Evolutionary conservation across 495 filamentous ascomycete species (phyloP), one percentile per base, ranked within the genome.

Genomic region (Beverwykella pulmonaria): DNA sequence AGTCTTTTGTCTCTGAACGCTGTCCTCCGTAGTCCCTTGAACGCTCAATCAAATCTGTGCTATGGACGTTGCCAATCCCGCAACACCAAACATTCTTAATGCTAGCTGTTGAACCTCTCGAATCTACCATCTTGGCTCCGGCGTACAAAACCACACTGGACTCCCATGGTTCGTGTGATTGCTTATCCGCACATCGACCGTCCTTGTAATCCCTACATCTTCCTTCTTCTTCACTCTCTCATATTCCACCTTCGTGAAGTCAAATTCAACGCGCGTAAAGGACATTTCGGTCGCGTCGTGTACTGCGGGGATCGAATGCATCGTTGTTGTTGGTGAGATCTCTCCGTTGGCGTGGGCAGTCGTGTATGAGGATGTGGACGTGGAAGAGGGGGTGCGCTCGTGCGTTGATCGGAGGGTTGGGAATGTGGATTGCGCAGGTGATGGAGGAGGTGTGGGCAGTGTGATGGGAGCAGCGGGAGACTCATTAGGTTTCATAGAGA

Each of bases 131-230:
- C 4, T 22, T 6, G 25, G 25, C 17, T 60, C 57, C 1, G 30
- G 57, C 6, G 1, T 60, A 20, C 25, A 22, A 34, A 6, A 60
- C 14, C 10, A 5, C 1, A 50, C 20, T 3, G 57, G 57, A 30
- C 26, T 41, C 5, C 57, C 57, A 22, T 15, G 57, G 22, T 60
- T 60, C 8, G 57, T 60, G 25, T 60, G 57, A 29, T 48, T 60
- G 2, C 39, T 49, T 1, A 60, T 22, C 44, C 57, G 3, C 41
- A 60, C 57, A 49, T 60, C 57, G 26, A 60, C 57, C 44, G 41
- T 60, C 25, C 36, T 27, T 8, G 30, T 50, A 19, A 59, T 59
- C 12, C 32, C 32, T 12, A 34, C 32, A 6, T 34, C 32, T 5
- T 12, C n/a, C n/a, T n/a, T n/a, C n/a, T n/a, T n/a, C n/a, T n/a